Conservation (phyloP, 192 early-diverging fungal species). For the Thoreauomyces humboldtii region DNA sequence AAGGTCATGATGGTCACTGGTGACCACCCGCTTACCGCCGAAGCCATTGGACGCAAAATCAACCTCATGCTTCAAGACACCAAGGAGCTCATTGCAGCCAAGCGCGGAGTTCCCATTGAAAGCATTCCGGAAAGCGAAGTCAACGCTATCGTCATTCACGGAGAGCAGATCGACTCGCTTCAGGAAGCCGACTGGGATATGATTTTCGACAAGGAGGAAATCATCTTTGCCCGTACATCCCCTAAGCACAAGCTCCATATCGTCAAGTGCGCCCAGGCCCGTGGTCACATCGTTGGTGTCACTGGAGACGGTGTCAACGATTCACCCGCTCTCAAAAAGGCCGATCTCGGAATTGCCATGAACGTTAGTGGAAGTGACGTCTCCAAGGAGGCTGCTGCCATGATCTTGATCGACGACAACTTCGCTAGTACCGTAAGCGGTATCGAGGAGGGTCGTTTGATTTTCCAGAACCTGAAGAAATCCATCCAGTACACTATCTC, state of each 20-base stretch:
- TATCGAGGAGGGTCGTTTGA: conserved; percentile 92
- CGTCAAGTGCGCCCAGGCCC: conserved; percentile 82
- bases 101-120: conserved; percentile 55
- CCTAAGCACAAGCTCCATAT: conserved; percentile 97
- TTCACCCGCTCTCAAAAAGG: conserved; percentile 93
- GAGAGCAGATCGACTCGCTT: conserved; percentile 79
- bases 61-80: conserved; percentile 91
- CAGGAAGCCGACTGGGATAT: conserved; percentile 85
- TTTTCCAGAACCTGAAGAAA: conserved; percentile 95
- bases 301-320: conserved; percentile 98
- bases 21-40: conserved; percentile 93
- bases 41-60: conserved; percentile 93
- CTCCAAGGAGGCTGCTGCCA: conserved; percentile 89
- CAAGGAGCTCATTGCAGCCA: conserved; percentile 70
- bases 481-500: conserved; percentile 89
- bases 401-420: conserved; percentile 98
- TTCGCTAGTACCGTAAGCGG: conserved; percentile 92
- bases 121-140: conserved; percentile 77
- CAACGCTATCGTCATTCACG: conserved; percentile 89
- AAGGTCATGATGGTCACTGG: conserved; percentile 99
- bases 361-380: conserved; percentile 93
- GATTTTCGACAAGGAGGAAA: conserved; percentile 92
- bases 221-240: conserved; percentile 95
- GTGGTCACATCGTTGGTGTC: conserved; percentile 96
- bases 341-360: conserved; percentile 97